Percentiles rank a stretch among this genome's conserved stretches.
phyloP scores from a whole-genome alignment of 208 protist genomes.

The Giardia muris region DNA sequence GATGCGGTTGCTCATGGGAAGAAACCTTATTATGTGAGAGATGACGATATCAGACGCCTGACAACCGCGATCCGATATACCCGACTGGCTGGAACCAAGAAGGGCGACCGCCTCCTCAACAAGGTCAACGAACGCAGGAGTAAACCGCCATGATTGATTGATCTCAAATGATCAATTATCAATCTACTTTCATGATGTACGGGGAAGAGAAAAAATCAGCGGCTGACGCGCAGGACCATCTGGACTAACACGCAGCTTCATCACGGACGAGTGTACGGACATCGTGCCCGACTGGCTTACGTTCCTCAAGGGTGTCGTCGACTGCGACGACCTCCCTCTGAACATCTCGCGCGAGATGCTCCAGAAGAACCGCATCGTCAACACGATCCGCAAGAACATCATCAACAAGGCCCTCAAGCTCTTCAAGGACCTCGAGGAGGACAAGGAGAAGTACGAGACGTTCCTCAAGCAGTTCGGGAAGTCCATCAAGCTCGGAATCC shows the following conservation, averaged over 20 bases:
- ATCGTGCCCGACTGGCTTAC: slow-evolving; percentile 84
- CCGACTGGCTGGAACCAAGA: background rate
- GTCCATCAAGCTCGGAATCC: slow-evolving; percentile 82
- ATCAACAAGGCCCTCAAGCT: slow-evolving; percentile 86
- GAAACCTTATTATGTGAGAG: background rate
- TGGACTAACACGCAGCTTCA: slow-evolving; percentile 55
- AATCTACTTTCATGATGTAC: no score
- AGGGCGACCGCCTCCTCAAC: background rate
- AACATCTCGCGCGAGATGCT: slow-evolving; percentile 96
- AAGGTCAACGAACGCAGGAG: no score
- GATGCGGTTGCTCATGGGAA: background rate
- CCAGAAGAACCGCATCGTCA: slow-evolving; percentile 91
- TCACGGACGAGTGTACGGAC: slow-evolving; percentile 91
- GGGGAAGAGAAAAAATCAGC: no score
- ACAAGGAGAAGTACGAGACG: slow-evolving; percentile 74
- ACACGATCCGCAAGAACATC: slow-evolving; percentile 92
- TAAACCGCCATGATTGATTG: no score
- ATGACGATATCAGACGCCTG: background rate
- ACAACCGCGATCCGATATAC: background rate
- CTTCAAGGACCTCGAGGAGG: slow-evolving; percentile 77
- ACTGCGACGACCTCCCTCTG: slow-evolving; percentile 94
- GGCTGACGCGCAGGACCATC: no score
- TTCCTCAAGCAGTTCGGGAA: slow-evolving; percentile 88
- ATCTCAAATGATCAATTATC: no score
- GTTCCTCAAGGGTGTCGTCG: slow-evolving; percentile 89